Percentiles rank a stretch among this genome's conserved stretches.
Evolutionary conservation across 1,284 basidiomycete species (phyloP).

Genomic region (Ganoderma lucidum): DNA sequence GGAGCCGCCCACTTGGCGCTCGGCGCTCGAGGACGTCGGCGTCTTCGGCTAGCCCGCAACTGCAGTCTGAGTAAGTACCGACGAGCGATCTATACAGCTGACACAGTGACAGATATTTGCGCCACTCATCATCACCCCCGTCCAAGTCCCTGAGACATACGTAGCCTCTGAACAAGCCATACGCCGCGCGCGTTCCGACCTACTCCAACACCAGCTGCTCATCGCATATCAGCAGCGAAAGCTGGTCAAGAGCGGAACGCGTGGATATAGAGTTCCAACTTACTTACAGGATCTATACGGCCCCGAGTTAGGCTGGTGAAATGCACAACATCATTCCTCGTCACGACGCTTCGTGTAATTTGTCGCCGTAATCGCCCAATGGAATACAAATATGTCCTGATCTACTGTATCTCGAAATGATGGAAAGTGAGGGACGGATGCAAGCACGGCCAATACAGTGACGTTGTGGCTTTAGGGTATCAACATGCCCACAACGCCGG

Average conservation of each 20-base stretch:
- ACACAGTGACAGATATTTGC: not conserved
- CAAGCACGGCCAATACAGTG: slow-evolving; percentile 12
- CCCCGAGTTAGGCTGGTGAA: not conserved
- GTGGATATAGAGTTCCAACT: not conserved
- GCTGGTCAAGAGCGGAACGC: not conserved
- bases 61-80: not conserved
- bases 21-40: not conserved
- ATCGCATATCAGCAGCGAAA: no score
- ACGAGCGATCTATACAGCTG: not conserved
- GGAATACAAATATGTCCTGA: slow-evolving; percentile 33
- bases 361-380: slow-evolving; percentile 26
- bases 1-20: slow-evolving; percentile 5
- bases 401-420: slow-evolving; percentile 31
- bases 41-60: not conserved
- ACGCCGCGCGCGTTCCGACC: no score
- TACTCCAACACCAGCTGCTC: no score
- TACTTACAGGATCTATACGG: not conserved
- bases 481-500: slow-evolving; percentile 29
- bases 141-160: not conserved
- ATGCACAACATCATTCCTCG: slow-evolving; percentile 20
- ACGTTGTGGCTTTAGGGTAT: slow-evolving; percentile 36
- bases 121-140: slow-evolving; percentile 2
- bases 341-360: slow-evolving; percentile 6
- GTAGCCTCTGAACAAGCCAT: not conserved
- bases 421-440: slow-evolving; percentile 25